Conservation (phyloP, 2,329 filamentous ascomycete genomes). For the Colletotrichum sp. region DNA sequence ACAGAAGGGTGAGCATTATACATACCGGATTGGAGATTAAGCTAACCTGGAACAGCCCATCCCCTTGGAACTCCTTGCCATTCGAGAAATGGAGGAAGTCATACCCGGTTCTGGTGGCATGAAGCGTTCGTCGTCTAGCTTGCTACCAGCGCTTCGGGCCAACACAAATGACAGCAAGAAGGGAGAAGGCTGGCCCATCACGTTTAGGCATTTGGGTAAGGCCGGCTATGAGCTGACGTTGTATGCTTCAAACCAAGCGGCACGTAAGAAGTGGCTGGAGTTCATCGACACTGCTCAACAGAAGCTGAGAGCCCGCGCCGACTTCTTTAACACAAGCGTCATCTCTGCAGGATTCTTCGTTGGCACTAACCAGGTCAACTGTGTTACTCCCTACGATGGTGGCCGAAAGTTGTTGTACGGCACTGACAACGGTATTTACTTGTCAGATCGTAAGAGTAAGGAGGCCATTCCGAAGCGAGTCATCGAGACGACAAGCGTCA, state of each 20-base stretch:
- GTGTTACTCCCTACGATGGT: conserved; percentile 92
- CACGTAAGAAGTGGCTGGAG: conserved; percentile 96
- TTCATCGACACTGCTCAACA: conserved; percentile 91
- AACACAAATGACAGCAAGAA: conserved; percentile 60
- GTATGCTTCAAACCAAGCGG: conserved; percentile 83
- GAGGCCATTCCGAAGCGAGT: conserved; percentile 82
- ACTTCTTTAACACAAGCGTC: conserved; percentile 82
- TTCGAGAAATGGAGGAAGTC: conserved; percentile 96
- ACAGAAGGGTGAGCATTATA: conserved; percentile 65
- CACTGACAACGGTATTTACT: conserved; percentile 91
- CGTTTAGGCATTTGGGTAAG: conserved; percentile 94
- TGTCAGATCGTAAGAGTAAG: conserved; percentile 89
- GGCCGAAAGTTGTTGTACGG: conserved; percentile 94
- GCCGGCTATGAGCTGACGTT: conserved; percentile 92
- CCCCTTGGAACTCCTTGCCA: conserved; percentile 88
- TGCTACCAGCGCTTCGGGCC: conserved; percentile 65
- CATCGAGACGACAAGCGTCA: conserved; percentile 85
- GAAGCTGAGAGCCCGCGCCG: conserved; percentile 82
- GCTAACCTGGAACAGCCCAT: conserved; percentile 67
- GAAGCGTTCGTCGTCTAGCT: conserved; percentile 87
- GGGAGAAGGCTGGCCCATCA: conserved; percentile 87
- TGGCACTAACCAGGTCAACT: conserved; percentile 84
- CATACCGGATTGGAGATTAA: neutral
- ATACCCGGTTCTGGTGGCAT: conserved; percentile 80
- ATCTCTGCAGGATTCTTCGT: conserved; percentile 67